Base-by-base conservation (phyloP, 2,329 filamentous ascomycete species). In the Penicillium hesseltinei region DNA sequence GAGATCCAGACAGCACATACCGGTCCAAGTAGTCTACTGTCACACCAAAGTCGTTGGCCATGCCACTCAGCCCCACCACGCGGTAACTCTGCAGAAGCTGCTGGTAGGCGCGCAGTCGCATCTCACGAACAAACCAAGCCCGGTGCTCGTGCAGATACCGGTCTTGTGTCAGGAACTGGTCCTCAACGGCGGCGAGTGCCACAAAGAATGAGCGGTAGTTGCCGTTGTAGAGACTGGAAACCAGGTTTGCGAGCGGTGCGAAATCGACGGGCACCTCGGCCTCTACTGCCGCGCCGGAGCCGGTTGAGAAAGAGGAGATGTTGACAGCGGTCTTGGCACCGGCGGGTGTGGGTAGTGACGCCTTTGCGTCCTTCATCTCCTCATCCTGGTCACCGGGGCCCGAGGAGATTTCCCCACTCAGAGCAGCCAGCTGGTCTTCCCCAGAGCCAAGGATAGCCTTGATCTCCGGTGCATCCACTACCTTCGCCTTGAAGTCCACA, bases 401-500 rank as follows among this genome's bases (percentile, higher is more conserved):
- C 4, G 91, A 88, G 1, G 91, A 94, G 53, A 92, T 79, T 33
- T 89, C 88, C 19, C 92, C 92, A 31, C 88, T 87, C 23, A 97
- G 80, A 0, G 91, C 92, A 33, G 91, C 83, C 54, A 96, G 80
- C 77, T 93, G 93, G 71, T 97, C 92, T 68, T 95, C 90, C 25
- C 88, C 88, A 66, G 93, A 88, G 57, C 93, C 94, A 25, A 99
- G 85, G 62, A 99, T 95, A 38, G 94, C 94, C 79, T 94, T 96
- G 79, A 99, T 97, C 79, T 99, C 94, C 13, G 94, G 93, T 8
- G 94, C 94, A 75, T 99, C 94, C 40, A 99, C 93, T 27, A 99
- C 94, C 81, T 97, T 97, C 64, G 90, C 90, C 82, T 99, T 99
- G 84, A 99, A 99, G 76, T 99, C 94, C 35, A 97, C 91, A 48